These are phyloP conservation scores for Exserohilum rostratum DNA, from an alignment of 2,329 filamentous ascomycete species.

Conservation along the genomic window DNA sequence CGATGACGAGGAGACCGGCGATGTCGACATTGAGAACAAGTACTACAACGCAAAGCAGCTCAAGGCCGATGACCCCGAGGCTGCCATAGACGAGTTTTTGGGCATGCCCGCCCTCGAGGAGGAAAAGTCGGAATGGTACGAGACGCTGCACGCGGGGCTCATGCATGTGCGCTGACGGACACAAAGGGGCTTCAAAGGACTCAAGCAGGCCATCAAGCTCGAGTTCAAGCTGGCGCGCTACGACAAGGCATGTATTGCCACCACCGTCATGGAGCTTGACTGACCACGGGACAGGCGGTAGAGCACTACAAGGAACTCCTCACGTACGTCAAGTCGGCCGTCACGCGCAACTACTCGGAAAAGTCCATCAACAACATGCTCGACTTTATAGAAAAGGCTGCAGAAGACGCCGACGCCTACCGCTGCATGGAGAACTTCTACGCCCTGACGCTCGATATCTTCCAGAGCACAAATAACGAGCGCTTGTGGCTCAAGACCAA, in stretches of 20 bases:
- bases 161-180: constrained; percentile 19
- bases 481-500: constrained; percentile 97
- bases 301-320: constrained; percentile 94
- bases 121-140: constrained; percentile 90
- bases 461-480: constrained; percentile 97
- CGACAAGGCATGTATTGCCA: constrained; percentile 65
- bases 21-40: constrained; percentile 98
- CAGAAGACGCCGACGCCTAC: constrained; percentile 72
- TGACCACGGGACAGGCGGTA: constrained; percentile 67
- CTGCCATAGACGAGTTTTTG: constrained; percentile 91
- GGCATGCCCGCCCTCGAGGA: constrained; percentile 81
- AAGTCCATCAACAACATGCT: constrained; percentile 99
- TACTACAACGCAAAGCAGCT: constrained; percentile 99
- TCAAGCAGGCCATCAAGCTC: constrained; percentile 97
- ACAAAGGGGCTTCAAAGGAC: constrained; percentile 82
- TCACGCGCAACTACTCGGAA: constrained; percentile 97
- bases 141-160: not conserved
- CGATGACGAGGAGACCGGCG: constrained; percentile 83
- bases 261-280: constrained; percentile 16
- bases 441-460: constrained; percentile 87
- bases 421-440: constrained; percentile 95
- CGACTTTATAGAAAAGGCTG: constrained; percentile 93
- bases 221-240: constrained; percentile 94
- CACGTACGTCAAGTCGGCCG: constrained; percentile 95
- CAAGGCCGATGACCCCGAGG: constrained; percentile 83